Base-by-base conservation (phyloP, 139 green algal genomes). In the Chlamydomonas asymmetrica region DNA sequence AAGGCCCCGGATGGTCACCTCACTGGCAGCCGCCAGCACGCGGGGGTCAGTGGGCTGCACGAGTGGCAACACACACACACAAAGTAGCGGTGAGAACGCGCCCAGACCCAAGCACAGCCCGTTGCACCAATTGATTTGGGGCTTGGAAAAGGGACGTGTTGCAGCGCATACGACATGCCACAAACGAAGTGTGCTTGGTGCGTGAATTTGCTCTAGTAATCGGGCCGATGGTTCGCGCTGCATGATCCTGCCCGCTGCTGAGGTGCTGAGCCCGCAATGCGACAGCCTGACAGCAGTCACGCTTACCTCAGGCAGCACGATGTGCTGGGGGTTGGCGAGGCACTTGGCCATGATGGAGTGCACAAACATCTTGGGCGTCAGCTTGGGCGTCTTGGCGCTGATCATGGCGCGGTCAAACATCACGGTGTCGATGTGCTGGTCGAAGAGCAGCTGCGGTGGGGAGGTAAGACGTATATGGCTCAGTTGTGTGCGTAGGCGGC, bases 341-440 rank as follows among this genome's bases (percentile, higher is more conserved):
- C 91, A 95, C 40, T 85, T 84, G 40, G 83, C 66, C 63, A 87
- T 93, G 68, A 94, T 79, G 54, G 68, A 75, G 80, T 97, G 78
- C 71, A 84, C 75, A 76, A 97, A 97, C 66, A 88, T 81, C 80
- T 95, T 95, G 50, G 93, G 92, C 32, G 94, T 97, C 48, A 97
- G 27, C 16, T 22, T 64, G 23, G 23, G 23, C 57, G 31, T 31
- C 34, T 59, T 59, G 49, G 22, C 20, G 10, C 7, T 38, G 6
- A 32, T 32, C 5, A 7, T 5, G 5, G 60, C 60, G 8, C 40
- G 40, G 56, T n/a, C 8, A 63, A 8, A 29, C 37, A 61, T 6
- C 25, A 52, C 45, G 50, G 73, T 78, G 65, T 95, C 83, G 1
- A 94, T 68, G 60, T 91, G 73, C 41, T 73, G 61, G 31, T 91